A percentile compares a stretch with the other conserved stretches of the same genome.
Conservation (phyloP, 2,329 filamentous ascomycete genomes). For the Aureobasidium sp. region DNA sequence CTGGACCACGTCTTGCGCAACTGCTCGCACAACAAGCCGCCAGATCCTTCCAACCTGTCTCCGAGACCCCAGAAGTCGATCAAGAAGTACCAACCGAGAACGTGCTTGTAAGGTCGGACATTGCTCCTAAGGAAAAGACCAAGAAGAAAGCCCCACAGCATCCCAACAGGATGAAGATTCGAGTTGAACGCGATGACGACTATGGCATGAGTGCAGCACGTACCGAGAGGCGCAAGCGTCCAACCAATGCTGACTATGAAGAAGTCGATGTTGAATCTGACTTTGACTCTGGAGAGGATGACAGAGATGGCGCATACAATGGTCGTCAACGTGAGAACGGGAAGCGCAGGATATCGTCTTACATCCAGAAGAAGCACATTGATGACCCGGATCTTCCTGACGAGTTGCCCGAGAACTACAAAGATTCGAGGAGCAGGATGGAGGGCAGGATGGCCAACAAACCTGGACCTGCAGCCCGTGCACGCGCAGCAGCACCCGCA, state of each 20-base stretch:
- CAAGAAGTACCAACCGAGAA: conserved; percentile 15
- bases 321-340: conserved; percentile 9
- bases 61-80: not conserved
- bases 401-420: conserved; percentile 37
- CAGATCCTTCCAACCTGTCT: conserved; percentile 16
- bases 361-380: conserved; percentile 36
- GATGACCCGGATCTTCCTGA: conserved; percentile 36
- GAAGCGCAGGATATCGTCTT: conserved; percentile 30
- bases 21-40: conserved; percentile 29
- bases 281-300: conserved; percentile 23
- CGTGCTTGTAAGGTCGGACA: conserved; percentile 28
- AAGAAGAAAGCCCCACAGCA: conserved; percentile 21
- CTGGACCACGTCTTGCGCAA: conserved; percentile 31
- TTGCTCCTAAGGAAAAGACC: conserved; percentile 21
- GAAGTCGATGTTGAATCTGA: conserved; percentile 42
- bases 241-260: conserved; percentile 32
- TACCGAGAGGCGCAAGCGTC: conserved; percentile 20
- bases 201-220: conserved; percentile 27
- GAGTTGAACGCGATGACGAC: conserved; percentile 36
- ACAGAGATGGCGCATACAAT: conserved; percentile 22
- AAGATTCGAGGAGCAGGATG: conserved; percentile 26
- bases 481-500: not conserved
- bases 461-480: conserved; percentile 19
- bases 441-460: conserved; percentile 8
- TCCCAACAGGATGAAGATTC: conserved; percentile 28